These are phyloP conservation scores for Sporothrix pseudoabietina DNA, from an alignment of 2,329 filamentous ascomycete genomes.

Conservation along the genomic window DNA sequence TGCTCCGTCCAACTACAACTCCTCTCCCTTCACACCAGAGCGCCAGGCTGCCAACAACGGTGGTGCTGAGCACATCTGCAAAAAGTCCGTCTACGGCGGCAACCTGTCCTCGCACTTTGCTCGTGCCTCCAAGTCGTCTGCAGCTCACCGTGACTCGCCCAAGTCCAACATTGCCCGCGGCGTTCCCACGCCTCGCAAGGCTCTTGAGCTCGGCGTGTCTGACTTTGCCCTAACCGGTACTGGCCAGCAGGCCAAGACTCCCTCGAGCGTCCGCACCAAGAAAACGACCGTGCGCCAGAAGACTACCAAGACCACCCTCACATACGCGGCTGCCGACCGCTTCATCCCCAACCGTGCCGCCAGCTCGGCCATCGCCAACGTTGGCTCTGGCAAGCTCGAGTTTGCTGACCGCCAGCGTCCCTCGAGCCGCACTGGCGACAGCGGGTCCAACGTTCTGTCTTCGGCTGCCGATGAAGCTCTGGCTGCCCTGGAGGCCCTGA, in stretches of 20 bases:
- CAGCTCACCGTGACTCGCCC: conserved; percentile 79
- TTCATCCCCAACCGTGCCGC: conserved; percentile 94
- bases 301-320: conserved; percentile 72
- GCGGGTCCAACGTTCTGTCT: conserved; percentile 69
- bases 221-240: conserved; percentile 91
- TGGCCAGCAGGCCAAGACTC: conserved; percentile 63
- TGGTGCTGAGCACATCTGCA: conserved; percentile 52
- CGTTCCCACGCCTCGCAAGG: conserved; percentile 75
- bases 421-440: conserved; percentile 65
- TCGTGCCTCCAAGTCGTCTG: conserved; percentile 65
- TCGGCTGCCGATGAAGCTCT: conserved; percentile 79
- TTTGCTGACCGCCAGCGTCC: conserved; percentile 68
- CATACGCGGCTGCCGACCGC: conserved; percentile 80
- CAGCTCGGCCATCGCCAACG: conserved; percentile 83
- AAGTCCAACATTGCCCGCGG: conserved; percentile 91
- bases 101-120: conserved; percentile 80
- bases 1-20: conserved; percentile 54
- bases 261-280: conserved; percentile 58
- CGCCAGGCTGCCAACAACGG: conserved; percentile 55
- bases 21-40: conserved; percentile 79
- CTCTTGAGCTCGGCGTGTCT: conserved; percentile 84
- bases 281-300: conserved; percentile 60
- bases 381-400: conserved; percentile 81
- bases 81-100: conserved; percentile 77
- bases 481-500: conserved; percentile 77